A percentile compares a stretch with the other conserved stretches of the same genome.
These are phyloP conservation scores for Fusarium sp. DNA, from an alignment of 2,329 filamentous ascomycete species.

Conservation along the genomic window DNA sequence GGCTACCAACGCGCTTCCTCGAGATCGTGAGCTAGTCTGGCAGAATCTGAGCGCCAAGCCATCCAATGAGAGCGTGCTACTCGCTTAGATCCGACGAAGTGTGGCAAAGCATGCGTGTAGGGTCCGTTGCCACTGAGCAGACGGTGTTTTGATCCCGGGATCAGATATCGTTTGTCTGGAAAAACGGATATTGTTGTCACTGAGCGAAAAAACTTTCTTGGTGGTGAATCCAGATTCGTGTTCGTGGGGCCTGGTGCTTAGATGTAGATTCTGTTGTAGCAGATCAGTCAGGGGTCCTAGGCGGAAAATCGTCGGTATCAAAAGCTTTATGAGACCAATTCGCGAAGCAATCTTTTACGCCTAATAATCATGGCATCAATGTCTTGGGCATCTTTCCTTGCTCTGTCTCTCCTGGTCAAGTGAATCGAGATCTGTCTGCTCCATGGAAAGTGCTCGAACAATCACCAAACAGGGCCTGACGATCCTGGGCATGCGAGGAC, in stretches of 20 bases:
- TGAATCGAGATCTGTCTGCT: constrained; percentile 12
- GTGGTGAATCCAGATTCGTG: constrained; percentile 4
- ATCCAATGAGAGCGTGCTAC: constrained; percentile 28
- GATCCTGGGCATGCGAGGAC: constrained; percentile 20
- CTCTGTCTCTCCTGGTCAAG: constrained; percentile 2
- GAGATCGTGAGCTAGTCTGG: constrained; percentile 39
- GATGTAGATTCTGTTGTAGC: constrained; percentile 18
- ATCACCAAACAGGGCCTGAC: constrained; percentile 1
- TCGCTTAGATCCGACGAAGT: constrained; percentile 17
- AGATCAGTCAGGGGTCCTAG: constrained; percentile 1
- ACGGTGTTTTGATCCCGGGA: background rate
- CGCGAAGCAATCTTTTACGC: background rate
- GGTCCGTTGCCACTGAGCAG: constrained; percentile 23
- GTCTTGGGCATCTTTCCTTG: background rate
- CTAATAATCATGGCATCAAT: constrained; percentile 6
- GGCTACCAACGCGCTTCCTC: constrained; percentile 43
- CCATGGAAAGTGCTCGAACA: constrained; percentile 30
- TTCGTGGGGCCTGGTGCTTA: background rate
- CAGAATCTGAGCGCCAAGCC: constrained; percentile 5
- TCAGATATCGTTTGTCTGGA: constrained; percentile 10
- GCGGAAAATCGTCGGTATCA: constrained; percentile 8
- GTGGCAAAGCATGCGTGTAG: constrained; percentile 20
- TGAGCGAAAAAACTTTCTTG: background rate
- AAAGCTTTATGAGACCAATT: constrained; percentile 7
- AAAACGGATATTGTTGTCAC: constrained; percentile 21